Conservation (phyloP, 2,329 filamentous ascomycete species). For the Cryphonectria radicalis region DNA sequence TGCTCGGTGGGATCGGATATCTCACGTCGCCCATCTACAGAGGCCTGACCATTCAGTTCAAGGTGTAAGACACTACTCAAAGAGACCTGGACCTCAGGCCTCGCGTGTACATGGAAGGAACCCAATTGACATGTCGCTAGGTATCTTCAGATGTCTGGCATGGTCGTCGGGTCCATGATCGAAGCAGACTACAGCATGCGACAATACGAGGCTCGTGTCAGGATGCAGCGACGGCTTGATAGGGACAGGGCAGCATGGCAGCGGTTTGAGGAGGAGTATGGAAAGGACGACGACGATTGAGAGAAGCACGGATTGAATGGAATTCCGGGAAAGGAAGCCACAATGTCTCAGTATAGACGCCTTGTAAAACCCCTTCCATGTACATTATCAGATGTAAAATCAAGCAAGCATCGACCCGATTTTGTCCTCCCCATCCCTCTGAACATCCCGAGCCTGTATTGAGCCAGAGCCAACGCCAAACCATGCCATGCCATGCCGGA, state of each 20-base stretch:
- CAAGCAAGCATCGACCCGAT: slow-evolving; percentile 20
- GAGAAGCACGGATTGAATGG: slow-evolving; percentile 11
- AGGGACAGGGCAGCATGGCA: slow-evolving; percentile 72
- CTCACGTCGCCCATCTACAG: slow-evolving; percentile 73
- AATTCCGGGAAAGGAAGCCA: slow-evolving; percentile 10
- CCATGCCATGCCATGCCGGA: slow-evolving; percentile 27
- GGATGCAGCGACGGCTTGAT: slow-evolving; percentile 66
- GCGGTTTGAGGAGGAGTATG: slow-evolving; percentile 65
- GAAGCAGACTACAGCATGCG: slow-evolving; percentile 73
- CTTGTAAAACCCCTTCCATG: slow-evolving; percentile 21
- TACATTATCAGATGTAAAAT: slow-evolving; percentile 29
- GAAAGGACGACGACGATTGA: slow-evolving; percentile 47
- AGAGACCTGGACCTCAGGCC: too few species aligned
- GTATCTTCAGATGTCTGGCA: slow-evolving; percentile 83
- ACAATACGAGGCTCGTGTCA: slow-evolving; percentile 67
- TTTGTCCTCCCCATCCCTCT: neutral
- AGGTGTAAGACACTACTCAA: slow-evolving; percentile 63
- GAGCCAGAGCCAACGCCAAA: slow-evolving; percentile 29
- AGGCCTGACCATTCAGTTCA: slow-evolving; percentile 74
- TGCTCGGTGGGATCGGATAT: slow-evolving; percentile 66
- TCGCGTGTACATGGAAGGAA: neutral
- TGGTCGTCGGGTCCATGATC: slow-evolving; percentile 78
- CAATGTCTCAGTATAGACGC: slow-evolving; percentile 22
- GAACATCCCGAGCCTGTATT: slow-evolving; percentile 28
- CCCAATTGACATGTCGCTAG: slow-evolving; percentile 45